Base-by-base conservation (phyloP, 2,329 filamentous ascomycete species). In the Fusarium albosuccineum region DNA sequence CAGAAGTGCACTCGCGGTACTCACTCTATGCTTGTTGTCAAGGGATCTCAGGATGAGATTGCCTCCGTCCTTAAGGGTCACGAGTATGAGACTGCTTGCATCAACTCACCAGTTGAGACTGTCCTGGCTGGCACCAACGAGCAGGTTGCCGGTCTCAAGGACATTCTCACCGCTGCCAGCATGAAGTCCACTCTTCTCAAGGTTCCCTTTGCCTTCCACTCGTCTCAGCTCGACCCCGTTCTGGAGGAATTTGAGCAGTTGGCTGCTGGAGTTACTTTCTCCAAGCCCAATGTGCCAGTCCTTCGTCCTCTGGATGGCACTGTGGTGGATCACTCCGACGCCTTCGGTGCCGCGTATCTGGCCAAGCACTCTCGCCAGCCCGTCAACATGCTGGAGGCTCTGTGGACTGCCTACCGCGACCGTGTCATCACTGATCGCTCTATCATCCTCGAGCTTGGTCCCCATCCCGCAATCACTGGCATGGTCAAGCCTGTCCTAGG, bases 31-130 rank as follows among this genome's bases (percentile, higher is more conserved):
- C 62, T 81, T 7, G 72, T 77, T 3, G 74, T 80, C 5, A 76
- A 74, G 62, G 57, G 57, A 42, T 68, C 48, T 0, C 41, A 61
- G 65, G 49, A 51, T 2, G 71, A 27, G 59, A 73, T 53, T 22
- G 68, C 60, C 0, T 14, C 40, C 1, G 10, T 42, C 0, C 17
- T 71, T 0, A 48, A 58, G 33, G 66, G 45, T 33, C 76, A 62
- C 73, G 77, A 57, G 1, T 76, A 80, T 40, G 76, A 79, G 54
- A 57, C 69, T 6, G 66, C 90, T 1, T 93, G 91, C 76, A 83
- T 90, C 73, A 93, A 93, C 72, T 85, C 86, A 0, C 86, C 85
- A 0, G 80, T 84, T 37, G 87, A 89, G 71, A 90, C 85, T 33
- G 89, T 92, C 5, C 40, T 74, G 9, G 70, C 70, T n/a, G 73